Conservation (phyloP, 2,329 filamentous ascomycete genomes). For the Parastagonospora nodorum region DNA sequence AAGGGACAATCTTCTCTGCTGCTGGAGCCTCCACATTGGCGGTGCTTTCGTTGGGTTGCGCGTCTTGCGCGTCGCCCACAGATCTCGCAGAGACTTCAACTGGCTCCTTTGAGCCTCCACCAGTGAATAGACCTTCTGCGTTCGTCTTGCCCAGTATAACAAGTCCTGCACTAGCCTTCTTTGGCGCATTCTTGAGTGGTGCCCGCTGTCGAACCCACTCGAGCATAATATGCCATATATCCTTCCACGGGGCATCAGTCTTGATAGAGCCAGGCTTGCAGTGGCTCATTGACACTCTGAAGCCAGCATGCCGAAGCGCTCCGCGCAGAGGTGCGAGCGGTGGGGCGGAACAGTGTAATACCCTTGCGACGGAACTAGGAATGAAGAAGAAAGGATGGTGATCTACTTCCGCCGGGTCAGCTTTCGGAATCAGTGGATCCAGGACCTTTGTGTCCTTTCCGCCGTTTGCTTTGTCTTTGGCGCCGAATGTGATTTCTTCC, state of each 20-base stretch:
- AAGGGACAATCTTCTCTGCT: conserved; percentile 8
- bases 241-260: conserved; percentile 88
- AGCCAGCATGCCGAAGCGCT: conserved; percentile 80
- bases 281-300: conserved; percentile 82
- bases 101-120: conserved; percentile 1
- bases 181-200: conserved; percentile 76
- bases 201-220: conserved; percentile 85
- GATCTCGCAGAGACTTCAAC: conserved; percentile 2
- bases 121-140: conserved; percentile 19
- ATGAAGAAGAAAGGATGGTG: conserved; percentile 85
- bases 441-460: conserved; percentile 26
- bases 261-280: conserved; percentile 89
- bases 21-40: conserved; percentile 2
- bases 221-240: conserved; percentile 90
- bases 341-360: conserved; percentile 79
- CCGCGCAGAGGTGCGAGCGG: conserved; percentile 80
- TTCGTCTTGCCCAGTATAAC: conserved; percentile 55
- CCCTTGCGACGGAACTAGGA: conserved; percentile 73
- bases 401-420: conserved; percentile 59
- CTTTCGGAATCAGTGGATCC: conserved; percentile 47
- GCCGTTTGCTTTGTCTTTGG: conserved; percentile 22
- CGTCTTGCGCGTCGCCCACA: conserved; percentile 1
- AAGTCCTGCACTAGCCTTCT: conserved; percentile 71
- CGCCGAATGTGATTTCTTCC: conserved; percentile 65
- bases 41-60: conserved; percentile 9